Evolutionary conservation across 768 basidiomycete genomes (phyloP), one percentile per base, ranked within the genome.

Genomic region (Tephrocybe sp.): DNA sequence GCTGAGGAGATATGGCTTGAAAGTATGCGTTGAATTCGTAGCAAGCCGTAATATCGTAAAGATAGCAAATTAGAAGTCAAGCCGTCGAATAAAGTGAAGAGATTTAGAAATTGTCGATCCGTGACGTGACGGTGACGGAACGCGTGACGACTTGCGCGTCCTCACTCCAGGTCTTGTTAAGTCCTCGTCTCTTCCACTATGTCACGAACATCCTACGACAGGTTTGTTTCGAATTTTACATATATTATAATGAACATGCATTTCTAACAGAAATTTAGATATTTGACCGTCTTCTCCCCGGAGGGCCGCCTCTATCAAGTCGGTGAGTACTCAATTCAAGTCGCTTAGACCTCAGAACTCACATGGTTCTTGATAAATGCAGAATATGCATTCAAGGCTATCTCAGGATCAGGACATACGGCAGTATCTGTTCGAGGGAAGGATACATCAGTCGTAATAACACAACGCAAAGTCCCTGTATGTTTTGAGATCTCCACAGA

Each of bases 371-470:
- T 54, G 31, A 47, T 45, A 11, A 11, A 54, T 13, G 33, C 62
- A 98, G 95, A 98, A 74, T 98, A 98, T 78, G 96, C 97, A 22
- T 98, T 98, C 86, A 99, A 98, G 72, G 97, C 97, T 42, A 98
- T 98, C 68, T 92, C 94, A 55, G 93, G 92, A 49, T 93, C 94
- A 1, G 96, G 94, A 1, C 92, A 98, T 63, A 98, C 97, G 1
- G 84, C 96, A 1, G 80, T 99, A 45, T 81, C 95, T 14, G 89
- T 98, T 39, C 76, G 96, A 62, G 97, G 97, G 14, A 91, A 91
- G 68, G 95, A 98, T 60, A 96, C 94, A 5, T 79, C 88, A 4
- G 94, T 98, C 7, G 89, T 98, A 36, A 94, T 99, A 61, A 98
- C 96, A 17, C 97, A 98, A 75, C 93, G 93, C 75, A 98, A 98